Percentiles rank a stretch among this genome's conserved stretches.
phyloP scores from a whole-genome alignment of 768 basidiomycete species.

The Mycena rosella region DNA sequence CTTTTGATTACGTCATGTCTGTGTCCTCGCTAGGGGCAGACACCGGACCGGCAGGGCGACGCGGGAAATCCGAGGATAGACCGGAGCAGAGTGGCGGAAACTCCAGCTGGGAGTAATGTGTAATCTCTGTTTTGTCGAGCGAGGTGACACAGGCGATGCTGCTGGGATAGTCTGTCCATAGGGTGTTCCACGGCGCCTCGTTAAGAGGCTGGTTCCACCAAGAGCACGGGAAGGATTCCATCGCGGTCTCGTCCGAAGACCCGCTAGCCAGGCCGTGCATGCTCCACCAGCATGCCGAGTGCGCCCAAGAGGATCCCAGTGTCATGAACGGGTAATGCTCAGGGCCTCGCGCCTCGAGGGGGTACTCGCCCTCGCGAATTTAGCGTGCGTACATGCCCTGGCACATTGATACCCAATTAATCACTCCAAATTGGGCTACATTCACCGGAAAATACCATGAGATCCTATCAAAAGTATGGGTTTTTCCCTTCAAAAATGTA shows the following conservation, averaged over 20 bases:
- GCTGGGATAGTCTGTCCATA: neutral
- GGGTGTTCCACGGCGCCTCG: neutral
- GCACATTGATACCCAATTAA: too few relatives aligned
- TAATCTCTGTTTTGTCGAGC: neutral
- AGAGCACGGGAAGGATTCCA: neutral
- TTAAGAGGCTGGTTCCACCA: neutral
- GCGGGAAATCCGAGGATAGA: neutral
- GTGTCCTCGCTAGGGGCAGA: neutral
- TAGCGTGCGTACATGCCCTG: neutral
- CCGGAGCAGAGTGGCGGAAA: neutral
- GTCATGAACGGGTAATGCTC: neutral
- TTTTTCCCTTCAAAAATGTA: too few relatives aligned
- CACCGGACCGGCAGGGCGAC: neutral
- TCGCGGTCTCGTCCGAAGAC: neutral
- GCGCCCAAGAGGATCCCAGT: neutral
- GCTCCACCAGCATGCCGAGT: neutral
- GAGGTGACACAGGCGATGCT: neutral
- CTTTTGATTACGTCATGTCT: neutral
- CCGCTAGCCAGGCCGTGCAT: neutral
- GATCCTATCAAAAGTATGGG: too few relatives aligned
- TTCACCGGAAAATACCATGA: too few relatives aligned
- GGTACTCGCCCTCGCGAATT: neutral
- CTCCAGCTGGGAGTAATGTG: neutral
- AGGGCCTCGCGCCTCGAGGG: neutral
- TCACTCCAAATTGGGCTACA: too few relatives aligned